phyloP scores from a whole-genome alignment of 768 basidiomycete genomes.

The Xanthoconium stramineum region DNA sequence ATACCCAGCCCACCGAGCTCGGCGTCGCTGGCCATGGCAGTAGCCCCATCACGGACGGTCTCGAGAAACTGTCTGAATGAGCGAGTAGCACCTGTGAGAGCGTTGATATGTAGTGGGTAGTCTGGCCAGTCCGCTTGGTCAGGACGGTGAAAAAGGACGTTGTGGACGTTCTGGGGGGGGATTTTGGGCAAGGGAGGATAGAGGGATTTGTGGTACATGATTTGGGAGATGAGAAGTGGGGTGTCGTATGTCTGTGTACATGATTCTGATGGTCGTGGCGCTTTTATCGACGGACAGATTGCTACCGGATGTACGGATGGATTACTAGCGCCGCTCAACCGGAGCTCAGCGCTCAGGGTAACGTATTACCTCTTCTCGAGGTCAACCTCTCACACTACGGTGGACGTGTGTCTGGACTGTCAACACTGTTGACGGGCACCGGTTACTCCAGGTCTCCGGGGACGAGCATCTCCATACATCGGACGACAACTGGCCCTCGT shows the following conservation, averaged over 20 bases:
- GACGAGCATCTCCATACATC: neutral
- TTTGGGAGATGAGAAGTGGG: neutral
- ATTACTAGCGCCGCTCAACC: neutral
- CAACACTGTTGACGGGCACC: neutral
- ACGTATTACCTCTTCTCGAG: too few species aligned
- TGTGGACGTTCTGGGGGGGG: conserved; percentile 52
- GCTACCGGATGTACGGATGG: conserved; percentile 1
- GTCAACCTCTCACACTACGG: neutral
- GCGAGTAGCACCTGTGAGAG: conserved; percentile 44
- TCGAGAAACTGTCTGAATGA: conserved; percentile 49
- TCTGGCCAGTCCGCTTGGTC: conserved; percentile 57
- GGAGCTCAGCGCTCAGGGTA: neutral
- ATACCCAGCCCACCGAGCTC: conserved; percentile 57
- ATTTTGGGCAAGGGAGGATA: conserved; percentile 50
- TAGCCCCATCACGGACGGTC: conserved; percentile 51
- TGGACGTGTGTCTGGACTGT: neutral
- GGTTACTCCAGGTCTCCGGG: neutral
- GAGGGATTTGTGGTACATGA: conserved; percentile 57
- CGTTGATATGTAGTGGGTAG: conserved; percentile 55
- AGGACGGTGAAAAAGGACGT: conserved; percentile 51
- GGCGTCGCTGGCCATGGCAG: conserved; percentile 48
- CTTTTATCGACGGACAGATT: conserved; percentile 4
- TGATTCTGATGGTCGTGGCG: neutral
- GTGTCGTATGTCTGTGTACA: neutral
- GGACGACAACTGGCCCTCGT: neutral